Evolutionary conservation across 495 filamentous ascomycete genomes (phyloP).

Genomic region (Tuber magnatum): DNA sequence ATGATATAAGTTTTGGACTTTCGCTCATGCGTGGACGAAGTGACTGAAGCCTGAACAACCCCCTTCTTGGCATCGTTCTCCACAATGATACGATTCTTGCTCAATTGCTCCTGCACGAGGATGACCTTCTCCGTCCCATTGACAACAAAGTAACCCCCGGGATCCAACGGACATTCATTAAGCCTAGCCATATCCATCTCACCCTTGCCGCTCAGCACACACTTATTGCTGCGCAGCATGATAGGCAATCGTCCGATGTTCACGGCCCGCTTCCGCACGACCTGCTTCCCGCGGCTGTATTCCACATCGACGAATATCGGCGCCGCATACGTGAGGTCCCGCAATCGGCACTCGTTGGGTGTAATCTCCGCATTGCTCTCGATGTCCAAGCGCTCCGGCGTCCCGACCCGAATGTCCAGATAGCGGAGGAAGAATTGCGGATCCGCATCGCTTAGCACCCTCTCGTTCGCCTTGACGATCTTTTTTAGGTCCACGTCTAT

Average conservation of each 20-base stretch:
- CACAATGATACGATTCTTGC: constrained; percentile 97
- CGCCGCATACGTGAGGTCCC: constrained; percentile 92
- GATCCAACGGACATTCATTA: constrained; percentile 91
- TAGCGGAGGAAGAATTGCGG: constrained; percentile 74
- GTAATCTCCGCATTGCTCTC: constrained; percentile 61
- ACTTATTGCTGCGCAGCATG: constrained; percentile 94
- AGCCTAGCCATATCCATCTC: constrained; percentile 77
- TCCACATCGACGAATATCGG: constrained; percentile 82
- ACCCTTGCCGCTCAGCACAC: constrained; percentile 68
- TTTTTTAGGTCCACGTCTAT: constrained; percentile 91
- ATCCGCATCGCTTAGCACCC: constrained; percentile 80
- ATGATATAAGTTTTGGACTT: constrained; percentile 96
- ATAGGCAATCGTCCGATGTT: constrained; percentile 84
- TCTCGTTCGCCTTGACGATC: constrained; percentile 81
- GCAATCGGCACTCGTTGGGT: constrained; percentile 88
- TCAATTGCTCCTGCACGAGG: constrained; percentile 93
- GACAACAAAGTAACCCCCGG: constrained; percentile 91
- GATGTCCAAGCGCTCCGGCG: constrained; percentile 69
- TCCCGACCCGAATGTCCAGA: constrained; percentile 75
- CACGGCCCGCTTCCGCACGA: constrained; percentile 61
- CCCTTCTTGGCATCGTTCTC: constrained; percentile 84
- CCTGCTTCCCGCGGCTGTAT: constrained; percentile 68
- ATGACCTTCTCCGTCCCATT: constrained; percentile 92
- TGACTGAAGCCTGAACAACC: constrained; percentile 93
- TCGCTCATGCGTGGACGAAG: constrained; percentile 85